A percentile compares a stretch with the other conserved stretches of the same genome.
These are phyloP conservation scores for Arachnopeziza araneosa DNA, from an alignment of 2,329 filamentous ascomycete species.

Conservation along the genomic window DNA sequence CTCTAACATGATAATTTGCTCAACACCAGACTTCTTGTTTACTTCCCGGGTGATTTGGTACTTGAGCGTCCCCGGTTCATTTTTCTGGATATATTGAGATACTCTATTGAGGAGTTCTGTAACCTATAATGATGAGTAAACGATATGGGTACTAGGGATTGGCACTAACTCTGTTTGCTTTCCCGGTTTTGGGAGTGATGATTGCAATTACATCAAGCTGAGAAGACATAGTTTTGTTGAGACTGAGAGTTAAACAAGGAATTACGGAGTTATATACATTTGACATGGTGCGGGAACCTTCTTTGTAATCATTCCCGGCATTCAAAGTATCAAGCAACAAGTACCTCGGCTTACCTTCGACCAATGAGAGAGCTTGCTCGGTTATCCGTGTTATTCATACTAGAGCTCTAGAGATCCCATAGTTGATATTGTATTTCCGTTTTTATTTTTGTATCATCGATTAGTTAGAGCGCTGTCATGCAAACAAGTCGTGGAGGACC, in stretches of 20 bases:
- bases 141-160: background rate
- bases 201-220: conserved; percentile 24
- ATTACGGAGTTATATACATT: background rate
- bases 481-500: background rate
- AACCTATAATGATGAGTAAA: conserved; percentile 15
- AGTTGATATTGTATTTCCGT: background rate
- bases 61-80: conserved; percentile 25
- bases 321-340: background rate
- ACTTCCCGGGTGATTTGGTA: conserved; percentile 23
- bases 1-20: conserved; percentile 28
- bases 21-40: conserved; percentile 23
- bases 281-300: background rate
- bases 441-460: background rate
- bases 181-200: conserved; percentile 23
- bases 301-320: background rate
- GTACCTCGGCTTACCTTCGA: background rate
- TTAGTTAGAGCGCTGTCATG: background rate
- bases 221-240: conserved; percentile 13
- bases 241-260: background rate
- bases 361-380: background rate
- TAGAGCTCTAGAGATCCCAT: background rate
- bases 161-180: conserved; percentile 22
- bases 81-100: conserved; percentile 18
- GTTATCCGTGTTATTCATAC: background rate
- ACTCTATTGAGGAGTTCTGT: conserved; percentile 23